Evolutionary conservation across 495 filamentous ascomycete genomes (phyloP), one percentile per base, ranked within the genome.

Genomic region (Chaetomium fimeti): DNA sequence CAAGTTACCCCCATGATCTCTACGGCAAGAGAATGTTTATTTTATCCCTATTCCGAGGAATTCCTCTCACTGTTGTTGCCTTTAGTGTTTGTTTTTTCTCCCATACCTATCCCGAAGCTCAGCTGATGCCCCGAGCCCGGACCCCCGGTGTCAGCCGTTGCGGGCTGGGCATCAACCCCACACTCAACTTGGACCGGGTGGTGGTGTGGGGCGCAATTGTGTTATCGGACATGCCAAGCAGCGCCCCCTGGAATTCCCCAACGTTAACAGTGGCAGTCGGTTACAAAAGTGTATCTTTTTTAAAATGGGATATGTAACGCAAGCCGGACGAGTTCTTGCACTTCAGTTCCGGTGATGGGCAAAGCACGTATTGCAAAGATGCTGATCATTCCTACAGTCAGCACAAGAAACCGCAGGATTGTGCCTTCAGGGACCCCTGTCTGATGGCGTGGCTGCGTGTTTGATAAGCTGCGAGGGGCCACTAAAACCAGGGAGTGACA

Each of bases 401-500:
- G 32, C 32, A 36, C 1, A 9, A 36, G 32, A 36, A 36, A 36
- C 8, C 7, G 32, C 32, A 36, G 32, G 32, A 43, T 43, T 18
- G 40, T 43, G 40, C 32, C 32, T 36, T 36, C 6, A 24, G n/a
- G 9, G n/a, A 38, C 53, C 48, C 48, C 48, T 52, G 48, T 27
- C 22, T 52, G 48, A 8, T 52, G 48, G 48, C 48, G 48, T 52
- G 48, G 22, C 48, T 3, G 22, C 48, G 12, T 52, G 48, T 25
- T 52, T 25, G 48, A 52, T 27, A 52, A 25, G 48, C 22, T 52
- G 48, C 48, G 9, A 24, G 48, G 38, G 24, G 40, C 22, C 56
- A 60, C 57, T 49, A 48, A 60, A 48, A 60, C 43, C 28, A 52
- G 48, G 59, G 59, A 60, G 45, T 4, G n/a, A 51, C 59, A 18